These are phyloP conservation scores for Pseudozyma sp. DNA, from an alignment of 1,284 basidiomycete species.

Conservation along the genomic window DNA sequence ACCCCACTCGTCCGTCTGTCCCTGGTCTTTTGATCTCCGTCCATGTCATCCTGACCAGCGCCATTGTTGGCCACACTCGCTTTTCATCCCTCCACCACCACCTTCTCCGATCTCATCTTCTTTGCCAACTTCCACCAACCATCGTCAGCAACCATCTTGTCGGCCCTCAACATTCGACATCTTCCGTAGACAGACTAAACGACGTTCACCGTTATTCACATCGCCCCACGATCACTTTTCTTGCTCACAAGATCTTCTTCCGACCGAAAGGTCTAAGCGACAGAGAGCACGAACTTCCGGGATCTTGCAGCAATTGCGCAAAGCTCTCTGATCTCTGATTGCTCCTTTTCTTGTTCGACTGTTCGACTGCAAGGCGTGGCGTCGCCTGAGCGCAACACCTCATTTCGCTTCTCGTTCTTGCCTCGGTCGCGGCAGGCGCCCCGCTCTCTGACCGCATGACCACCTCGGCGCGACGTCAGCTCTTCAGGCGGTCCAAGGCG, in stretches of 20 bases:
- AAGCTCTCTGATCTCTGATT: not conserved
- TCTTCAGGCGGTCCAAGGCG: slow-evolving; percentile 50
- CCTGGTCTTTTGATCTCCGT: not conserved
- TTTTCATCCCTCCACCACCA: not conserved
- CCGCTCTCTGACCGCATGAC: slow-evolving; percentile 35
- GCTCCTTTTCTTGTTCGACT: not conserved
- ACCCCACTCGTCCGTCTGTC: not conserved
- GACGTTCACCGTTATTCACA: too few relatives aligned
- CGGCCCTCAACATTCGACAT: too few relatives aligned
- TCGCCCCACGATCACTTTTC: too few relatives aligned
- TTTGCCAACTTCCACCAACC: too few relatives aligned
- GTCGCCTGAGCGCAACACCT: slow-evolving; percentile 20
- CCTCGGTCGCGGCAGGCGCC: slow-evolving; percentile 38
- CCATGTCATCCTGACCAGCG: not conserved
- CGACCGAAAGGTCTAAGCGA: too few relatives aligned
- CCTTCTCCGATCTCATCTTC: too few relatives aligned
- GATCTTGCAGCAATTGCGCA: not conserved
- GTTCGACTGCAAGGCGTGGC: slow-evolving; percentile 13
- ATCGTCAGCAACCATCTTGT: too few relatives aligned
- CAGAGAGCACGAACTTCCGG: too few relatives aligned
- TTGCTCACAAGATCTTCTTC: too few relatives aligned
- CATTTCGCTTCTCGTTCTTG: slow-evolving; percentile 29
- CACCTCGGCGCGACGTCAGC: slow-evolving; percentile 44
- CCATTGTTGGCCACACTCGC: too few relatives aligned
- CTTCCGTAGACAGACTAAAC: too few relatives aligned